These are phyloP conservation scores for Epichloe brachyelytri DNA, from an alignment of 2,329 filamentous ascomycete genomes.

Conservation along the genomic window DNA sequence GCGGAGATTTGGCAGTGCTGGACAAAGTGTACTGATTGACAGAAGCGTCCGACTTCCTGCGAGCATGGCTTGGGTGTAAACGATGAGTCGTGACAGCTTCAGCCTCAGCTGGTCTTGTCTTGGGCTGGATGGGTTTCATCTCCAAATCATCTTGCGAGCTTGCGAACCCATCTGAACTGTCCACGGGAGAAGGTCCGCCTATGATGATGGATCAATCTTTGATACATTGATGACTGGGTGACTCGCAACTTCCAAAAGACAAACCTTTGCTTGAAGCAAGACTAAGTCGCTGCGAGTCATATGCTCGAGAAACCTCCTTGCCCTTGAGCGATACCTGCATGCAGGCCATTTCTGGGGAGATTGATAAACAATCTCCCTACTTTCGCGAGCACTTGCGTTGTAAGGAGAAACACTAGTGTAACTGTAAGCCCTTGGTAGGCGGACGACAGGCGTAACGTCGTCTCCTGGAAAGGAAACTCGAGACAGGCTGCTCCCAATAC, in stretches of 20 bases:
- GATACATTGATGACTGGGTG: neutral
- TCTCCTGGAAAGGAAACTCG: slow-evolving; percentile 33
- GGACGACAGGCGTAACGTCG: slow-evolving; percentile 25
- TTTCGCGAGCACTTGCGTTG: slow-evolving; percentile 12
- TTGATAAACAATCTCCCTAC: slow-evolving; percentile 20
- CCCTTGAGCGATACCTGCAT: slow-evolving; percentile 25
- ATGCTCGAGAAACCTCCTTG: slow-evolving; percentile 26
- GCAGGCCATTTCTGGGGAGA: slow-evolving; percentile 12
- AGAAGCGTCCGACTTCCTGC: slow-evolving; percentile 19
- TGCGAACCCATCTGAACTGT: slow-evolving; percentile 25
- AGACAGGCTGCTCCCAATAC: slow-evolving; percentile 34
- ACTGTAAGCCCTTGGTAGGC: slow-evolving; percentile 30
- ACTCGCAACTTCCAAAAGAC: neutral
- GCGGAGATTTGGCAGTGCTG: slow-evolving; percentile 7
- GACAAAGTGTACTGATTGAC: slow-evolving; percentile 10
- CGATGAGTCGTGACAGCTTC: slow-evolving; percentile 7
- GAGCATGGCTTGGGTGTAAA: slow-evolving; percentile 16
- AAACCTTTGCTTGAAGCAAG: slow-evolving; percentile 25
- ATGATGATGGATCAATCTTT: neutral
- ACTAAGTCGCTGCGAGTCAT: slow-evolving; percentile 22
- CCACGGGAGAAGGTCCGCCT: slow-evolving; percentile 9
- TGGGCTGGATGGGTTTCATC: slow-evolving; percentile 18
- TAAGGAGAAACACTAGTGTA: slow-evolving; percentile 26
- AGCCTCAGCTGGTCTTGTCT: slow-evolving; percentile 2
- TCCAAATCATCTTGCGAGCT: slow-evolving; percentile 29